Base-by-base conservation (phyloP, 2,329 filamentous ascomycete species). In the Dryadomyces sulphureus region DNA sequence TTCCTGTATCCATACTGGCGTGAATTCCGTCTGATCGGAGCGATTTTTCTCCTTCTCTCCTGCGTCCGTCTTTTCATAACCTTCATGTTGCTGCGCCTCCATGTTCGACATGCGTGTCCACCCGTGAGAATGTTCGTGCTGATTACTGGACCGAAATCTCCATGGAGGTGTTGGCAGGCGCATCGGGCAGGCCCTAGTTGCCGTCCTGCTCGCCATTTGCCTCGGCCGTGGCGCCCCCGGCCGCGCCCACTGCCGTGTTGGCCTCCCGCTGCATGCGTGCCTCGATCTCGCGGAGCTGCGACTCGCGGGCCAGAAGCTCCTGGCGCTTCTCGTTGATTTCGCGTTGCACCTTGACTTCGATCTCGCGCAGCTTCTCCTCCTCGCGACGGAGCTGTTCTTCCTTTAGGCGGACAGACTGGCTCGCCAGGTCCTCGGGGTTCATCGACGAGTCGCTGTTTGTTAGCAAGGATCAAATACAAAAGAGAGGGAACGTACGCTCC, bases 251-350 rank as follows among this genome's bases (percentile, higher is more conserved):
- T n/a, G 57, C 59, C 42, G 71, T 68, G 60, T 76, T 81, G 53
- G 80, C 74, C 68, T 94, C 87, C 63, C 89, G 81, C 62, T 89
- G 81, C 90, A 96, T 95, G 61, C 90, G 84, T 52, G 89, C 90
- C 69, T 96, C 90, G 62, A 98, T 95, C 73, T 98, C 92, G 68
- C 92, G 90, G 58, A 98, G 79, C 71, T 98, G 92, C 60, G 88
- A 94, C 72, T 98, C 92, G 65, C 92, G 88, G 54, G 92, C 92
- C 67, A 98, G 65, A 52, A 98, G 77, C 69, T 98, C 92, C 71
- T 98, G 92, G 70, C 92, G 82, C 79, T 98, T 98, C 78, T 96
- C 92, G 70, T 95, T 94, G 73, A 98, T 98, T 69, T 98, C 92
- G 62, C 92, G 86, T 72, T 98, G 92, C 53, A 98, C 92, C 81